Evolutionary conservation across 768 basidiomycete genomes (phyloP).

Genomic region (Cystobasidium onofrii): DNA sequence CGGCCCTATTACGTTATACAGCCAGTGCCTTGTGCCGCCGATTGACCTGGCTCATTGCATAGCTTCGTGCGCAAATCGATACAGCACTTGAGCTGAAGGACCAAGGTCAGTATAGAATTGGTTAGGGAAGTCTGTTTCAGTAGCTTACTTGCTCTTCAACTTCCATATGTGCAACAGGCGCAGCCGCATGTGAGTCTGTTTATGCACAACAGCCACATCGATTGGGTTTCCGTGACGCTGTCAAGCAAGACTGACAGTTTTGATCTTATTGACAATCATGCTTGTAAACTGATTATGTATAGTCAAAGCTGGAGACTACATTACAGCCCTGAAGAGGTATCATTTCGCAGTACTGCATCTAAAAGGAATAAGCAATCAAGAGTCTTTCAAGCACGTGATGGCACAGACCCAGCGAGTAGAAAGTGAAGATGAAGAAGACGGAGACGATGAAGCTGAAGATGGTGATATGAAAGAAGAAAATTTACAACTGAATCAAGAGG

Average conservation of each 20-base stretch:
- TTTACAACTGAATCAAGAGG: too few relatives aligned
- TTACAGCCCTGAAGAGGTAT: background rate
- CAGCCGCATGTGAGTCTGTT: slow-evolving; percentile 20
- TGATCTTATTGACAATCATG: too few relatives aligned
- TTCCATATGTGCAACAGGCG: background rate
- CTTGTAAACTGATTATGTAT: too few relatives aligned
- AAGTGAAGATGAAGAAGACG: background rate
- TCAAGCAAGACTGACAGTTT: too few relatives aligned
- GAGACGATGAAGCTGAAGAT: background rate
- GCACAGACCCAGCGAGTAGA: background rate
- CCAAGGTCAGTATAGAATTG: background rate
- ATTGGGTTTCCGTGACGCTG: too few relatives aligned
- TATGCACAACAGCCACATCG: background rate
- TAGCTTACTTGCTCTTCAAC: background rate
- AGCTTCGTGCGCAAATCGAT: slow-evolving; percentile 6
- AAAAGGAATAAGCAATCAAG: background rate
- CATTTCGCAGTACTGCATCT: background rate
- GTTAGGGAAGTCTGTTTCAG: background rate
- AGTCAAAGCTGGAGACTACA: slow-evolving; percentile 17
- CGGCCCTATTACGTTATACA: too few relatives aligned
- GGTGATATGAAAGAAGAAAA: too few relatives aligned
- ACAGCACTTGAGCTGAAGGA: slow-evolving; percentile 10
- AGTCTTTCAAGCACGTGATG: background rate
- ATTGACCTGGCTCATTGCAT: background rate
- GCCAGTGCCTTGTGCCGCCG: background rate